Base-by-base conservation (phyloP, 108 stramenopile species). In the Epithemia pelagica region DNA sequence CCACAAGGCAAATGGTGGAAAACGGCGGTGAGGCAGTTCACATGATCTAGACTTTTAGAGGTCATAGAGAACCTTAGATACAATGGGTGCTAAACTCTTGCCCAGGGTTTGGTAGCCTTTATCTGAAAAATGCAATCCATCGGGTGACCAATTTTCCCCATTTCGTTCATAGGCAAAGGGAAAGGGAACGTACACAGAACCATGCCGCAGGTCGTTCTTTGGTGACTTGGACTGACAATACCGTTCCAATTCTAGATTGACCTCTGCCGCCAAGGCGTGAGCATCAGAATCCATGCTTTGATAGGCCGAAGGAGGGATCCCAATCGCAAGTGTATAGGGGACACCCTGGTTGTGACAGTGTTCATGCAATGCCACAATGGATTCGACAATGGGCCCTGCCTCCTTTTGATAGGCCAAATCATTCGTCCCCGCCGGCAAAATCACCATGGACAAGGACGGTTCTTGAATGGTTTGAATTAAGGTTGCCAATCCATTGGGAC, bases 351-450 rank as follows among this genome's bases (percentile, higher is more conserved):
- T 46, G 25, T 64, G 52, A 18, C 58, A 60, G n/a, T 66, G 32
- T 30, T 72, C 58, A 65, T 82, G 81, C 52, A 81, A 68, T 3
- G 65, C 61, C 28, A 29, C 28, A 53, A 85, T 69, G 62, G 67
- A 37, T 30, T 63, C 57, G 5, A 79, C 22, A 54, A 86, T 87
- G 29, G 67, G 69, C 27, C 65, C 46, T 0, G 62, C 74, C 2
- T 64, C 71, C 22, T 69, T 66, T 21, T 67, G 31, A 70, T 75
- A 75, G 30, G 75, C 86, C 55, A 91, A 69, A 78, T 88, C 86
- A 75, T 91, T 88, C 0, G 86, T 82, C 2, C 86, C 86, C 20
- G 84, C 86, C 32, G 88, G 59, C 31, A 87, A 62, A 32, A 87
- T 76, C 15, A 82, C 77, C 52, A 87, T 61, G 2, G 74, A 73